Evolutionary conservation across 2,329 filamentous ascomycete species (phyloP).

Genomic region (Neurospora crassa): DNA sequence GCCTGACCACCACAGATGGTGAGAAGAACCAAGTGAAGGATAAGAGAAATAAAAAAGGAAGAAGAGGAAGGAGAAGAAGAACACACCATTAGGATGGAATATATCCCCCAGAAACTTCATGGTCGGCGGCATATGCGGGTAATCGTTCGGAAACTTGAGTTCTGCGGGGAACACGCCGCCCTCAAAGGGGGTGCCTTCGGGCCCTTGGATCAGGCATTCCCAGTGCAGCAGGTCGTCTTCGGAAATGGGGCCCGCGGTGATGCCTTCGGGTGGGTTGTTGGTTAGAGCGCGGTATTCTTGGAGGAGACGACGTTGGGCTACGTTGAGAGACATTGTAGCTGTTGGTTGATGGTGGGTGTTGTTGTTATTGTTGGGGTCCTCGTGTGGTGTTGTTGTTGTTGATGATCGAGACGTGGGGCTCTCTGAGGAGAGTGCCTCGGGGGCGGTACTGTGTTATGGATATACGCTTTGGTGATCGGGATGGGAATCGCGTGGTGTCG

Average conservation of each 20-base stretch:
- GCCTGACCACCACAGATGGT: neutral
- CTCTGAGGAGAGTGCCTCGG: neutral
- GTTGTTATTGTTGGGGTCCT: neutral
- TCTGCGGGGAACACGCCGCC: slow-evolving; percentile 93
- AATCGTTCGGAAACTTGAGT: slow-evolving; percentile 90
- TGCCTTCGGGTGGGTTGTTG: slow-evolving; percentile 93
- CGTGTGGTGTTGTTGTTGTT: neutral
- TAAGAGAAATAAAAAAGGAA: too few species aligned
- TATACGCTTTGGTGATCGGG: neutral
- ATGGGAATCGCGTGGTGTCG: neutral
- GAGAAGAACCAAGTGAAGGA: neutral
- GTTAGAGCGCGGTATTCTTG: slow-evolving; percentile 93
- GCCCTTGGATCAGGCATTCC: slow-evolving; percentile 94
- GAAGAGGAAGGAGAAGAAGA: neutral
- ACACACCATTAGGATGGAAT: slow-evolving; percentile 88
- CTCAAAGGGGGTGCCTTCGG: slow-evolving; percentile 92
- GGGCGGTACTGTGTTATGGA: neutral
- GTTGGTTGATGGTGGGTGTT: neutral
- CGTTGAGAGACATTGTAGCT: slow-evolving; percentile 18
- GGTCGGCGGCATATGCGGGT: slow-evolving; percentile 87
- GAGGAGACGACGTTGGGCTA: slow-evolving; percentile 69
- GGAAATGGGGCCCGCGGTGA: slow-evolving; percentile 83
- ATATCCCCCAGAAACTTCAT: slow-evolving; percentile 94
- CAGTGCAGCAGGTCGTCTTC: slow-evolving; percentile 95
- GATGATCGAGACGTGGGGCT: neutral